phyloP scores from a whole-genome alignment of 2,329 filamentous ascomycete species.

The Aspergillus thermomutatus region DNA sequence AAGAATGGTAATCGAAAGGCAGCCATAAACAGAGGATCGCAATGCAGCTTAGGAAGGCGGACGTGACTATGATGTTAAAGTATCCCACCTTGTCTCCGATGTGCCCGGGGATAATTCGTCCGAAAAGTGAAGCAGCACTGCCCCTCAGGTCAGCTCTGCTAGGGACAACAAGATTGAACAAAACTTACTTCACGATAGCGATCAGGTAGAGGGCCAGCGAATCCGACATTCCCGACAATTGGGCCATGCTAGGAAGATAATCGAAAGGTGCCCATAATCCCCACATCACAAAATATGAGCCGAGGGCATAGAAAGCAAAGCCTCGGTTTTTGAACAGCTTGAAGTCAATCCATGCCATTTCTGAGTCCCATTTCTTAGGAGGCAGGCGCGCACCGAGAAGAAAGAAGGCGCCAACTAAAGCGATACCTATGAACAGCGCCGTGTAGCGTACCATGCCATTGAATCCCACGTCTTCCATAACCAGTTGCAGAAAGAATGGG shows the following conservation, averaged over 20 bases:
- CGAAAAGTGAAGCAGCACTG: slow-evolving; percentile 23
- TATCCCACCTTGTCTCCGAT: slow-evolving; percentile 24
- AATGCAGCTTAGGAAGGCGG: slow-evolving; percentile 9
- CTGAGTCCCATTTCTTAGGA: slow-evolving; percentile 25
- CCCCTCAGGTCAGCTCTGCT: too few relatives aligned
- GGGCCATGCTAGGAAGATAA: slow-evolving; percentile 19
- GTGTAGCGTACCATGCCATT: slow-evolving; percentile 20
- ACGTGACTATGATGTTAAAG: slow-evolving; percentile 24
- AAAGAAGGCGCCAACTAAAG: slow-evolving; percentile 14
- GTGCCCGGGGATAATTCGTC: slow-evolving; percentile 23
- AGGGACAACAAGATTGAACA: not conserved
- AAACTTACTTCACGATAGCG: not conserved
- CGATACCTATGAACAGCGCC: slow-evolving; percentile 19
- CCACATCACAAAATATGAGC: slow-evolving; percentile 25
- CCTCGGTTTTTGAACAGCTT: slow-evolving; percentile 21
- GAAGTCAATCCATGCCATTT: slow-evolving; percentile 26
- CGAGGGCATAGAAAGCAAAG: slow-evolving; percentile 24
- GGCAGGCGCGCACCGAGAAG: slow-evolving; percentile 24
- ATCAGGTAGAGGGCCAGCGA: slow-evolving; percentile 20
- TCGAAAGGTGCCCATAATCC: slow-evolving; percentile 25
- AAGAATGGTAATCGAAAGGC: slow-evolving; percentile 26
- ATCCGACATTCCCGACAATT: slow-evolving; percentile 15
- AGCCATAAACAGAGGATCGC: slow-evolving; percentile 27
- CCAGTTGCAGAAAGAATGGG: slow-evolving; percentile 18
- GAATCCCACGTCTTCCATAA: slow-evolving; percentile 17